A percentile compares a stretch with the other conserved stretches of the same genome.
phyloP scores from a whole-genome alignment of 768 basidiomycete genomes.

The Guyanaporus albipodus region DNA sequence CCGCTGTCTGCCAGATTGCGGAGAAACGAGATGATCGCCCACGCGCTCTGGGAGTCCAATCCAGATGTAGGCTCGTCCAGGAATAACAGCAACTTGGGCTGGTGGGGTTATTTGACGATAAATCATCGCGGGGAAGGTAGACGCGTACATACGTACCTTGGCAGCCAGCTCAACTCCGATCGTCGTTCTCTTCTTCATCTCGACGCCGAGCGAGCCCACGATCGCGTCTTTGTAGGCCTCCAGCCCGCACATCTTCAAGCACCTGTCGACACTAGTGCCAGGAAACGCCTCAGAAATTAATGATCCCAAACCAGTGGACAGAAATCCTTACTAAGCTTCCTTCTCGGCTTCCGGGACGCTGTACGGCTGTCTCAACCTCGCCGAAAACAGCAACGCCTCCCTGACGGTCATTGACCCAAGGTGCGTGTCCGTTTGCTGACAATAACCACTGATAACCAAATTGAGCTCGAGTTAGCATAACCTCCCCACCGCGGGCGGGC shows the following conservation, averaged over 20 bases:
- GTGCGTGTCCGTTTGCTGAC: conserved; percentile 84
- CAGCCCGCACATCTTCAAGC: conserved; percentile 59
- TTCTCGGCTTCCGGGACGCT: conserved; percentile 66
- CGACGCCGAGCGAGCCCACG: conserved; percentile 63
- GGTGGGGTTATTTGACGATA: not conserved
- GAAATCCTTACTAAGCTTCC: conserved; percentile 61
- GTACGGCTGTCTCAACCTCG: conserved; percentile 70
- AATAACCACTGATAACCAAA: conserved; percentile 67
- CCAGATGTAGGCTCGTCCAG: conserved; percentile 89
- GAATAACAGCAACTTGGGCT: conserved; percentile 80
- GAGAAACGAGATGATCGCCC: conserved; percentile 76
- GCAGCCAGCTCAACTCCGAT: conserved; percentile 87
- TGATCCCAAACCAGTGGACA: not conserved
- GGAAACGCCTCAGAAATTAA: not conserved
- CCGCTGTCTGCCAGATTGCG: conserved; percentile 74
- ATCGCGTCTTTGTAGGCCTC: conserved; percentile 63
- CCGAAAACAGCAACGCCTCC: conserved; percentile 78
- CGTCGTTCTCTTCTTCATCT: conserved; percentile 76
- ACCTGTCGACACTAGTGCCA: conserved; percentile 55
- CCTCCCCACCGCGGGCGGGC: no score
- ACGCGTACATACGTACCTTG: conserved; percentile 44
- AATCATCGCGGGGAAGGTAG: no score
- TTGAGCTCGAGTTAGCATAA: not conserved
- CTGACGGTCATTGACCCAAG: conserved; percentile 70
- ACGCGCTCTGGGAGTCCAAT: conserved; percentile 82